Evolutionary conservation across 495 filamentous ascomycete species (phyloP).

Genomic region (Immersiella caudata): DNA sequence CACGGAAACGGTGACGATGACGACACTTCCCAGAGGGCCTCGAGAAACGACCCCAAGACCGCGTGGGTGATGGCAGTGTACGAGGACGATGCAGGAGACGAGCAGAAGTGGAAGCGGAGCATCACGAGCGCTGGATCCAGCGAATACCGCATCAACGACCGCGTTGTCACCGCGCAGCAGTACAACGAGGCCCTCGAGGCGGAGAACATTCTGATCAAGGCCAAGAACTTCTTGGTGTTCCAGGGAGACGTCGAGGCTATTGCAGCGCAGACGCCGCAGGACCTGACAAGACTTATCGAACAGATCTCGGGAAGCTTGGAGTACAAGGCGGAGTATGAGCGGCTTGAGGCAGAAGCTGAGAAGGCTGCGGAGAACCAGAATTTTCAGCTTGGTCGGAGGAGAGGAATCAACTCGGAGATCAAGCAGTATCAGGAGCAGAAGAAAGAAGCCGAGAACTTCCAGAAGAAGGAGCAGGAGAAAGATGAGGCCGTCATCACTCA

Average conservation of each 20-base stretch:
- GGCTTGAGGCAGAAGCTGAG: slow-evolving; percentile 79
- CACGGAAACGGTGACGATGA: slow-evolving; percentile 58
- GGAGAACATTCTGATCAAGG: slow-evolving; percentile 97
- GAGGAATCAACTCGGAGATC: slow-evolving; percentile 96
- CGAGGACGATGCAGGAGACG: slow-evolving; percentile 94
- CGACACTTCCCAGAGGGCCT: slow-evolving; percentile 57
- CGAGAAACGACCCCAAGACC: slow-evolving; percentile 76
- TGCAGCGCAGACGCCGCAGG: slow-evolving; percentile 87
- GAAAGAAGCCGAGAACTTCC: slow-evolving; percentile 89
- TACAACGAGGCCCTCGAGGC: slow-evolving; percentile 93
- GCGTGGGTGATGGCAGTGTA: slow-evolving; percentile 99
- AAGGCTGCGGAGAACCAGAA: slow-evolving; percentile 86
- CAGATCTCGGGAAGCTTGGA: slow-evolving; percentile 97
- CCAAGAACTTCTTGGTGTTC: slow-evolving; percentile 96
- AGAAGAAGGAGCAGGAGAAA: slow-evolving; percentile 82
- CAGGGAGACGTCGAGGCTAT: slow-evolving; percentile 99
- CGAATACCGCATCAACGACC: slow-evolving; percentile 97
- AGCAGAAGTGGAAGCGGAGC: slow-evolving; percentile 91
- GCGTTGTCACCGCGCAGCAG: slow-evolving; percentile 80
- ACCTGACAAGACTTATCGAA: slow-evolving; percentile 93
- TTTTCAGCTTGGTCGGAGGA: slow-evolving; percentile 80
- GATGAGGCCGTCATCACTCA: slow-evolving; percentile 94
- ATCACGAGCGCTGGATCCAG: slow-evolving; percentile 87
- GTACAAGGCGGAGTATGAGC: slow-evolving; percentile 93
- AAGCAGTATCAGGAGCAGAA: slow-evolving; percentile 98